Evolutionary conservation across 2,329 filamentous ascomycete species (phyloP), one percentile per base, ranked within the genome.

Genomic region (Beauveria sp.): DNA sequence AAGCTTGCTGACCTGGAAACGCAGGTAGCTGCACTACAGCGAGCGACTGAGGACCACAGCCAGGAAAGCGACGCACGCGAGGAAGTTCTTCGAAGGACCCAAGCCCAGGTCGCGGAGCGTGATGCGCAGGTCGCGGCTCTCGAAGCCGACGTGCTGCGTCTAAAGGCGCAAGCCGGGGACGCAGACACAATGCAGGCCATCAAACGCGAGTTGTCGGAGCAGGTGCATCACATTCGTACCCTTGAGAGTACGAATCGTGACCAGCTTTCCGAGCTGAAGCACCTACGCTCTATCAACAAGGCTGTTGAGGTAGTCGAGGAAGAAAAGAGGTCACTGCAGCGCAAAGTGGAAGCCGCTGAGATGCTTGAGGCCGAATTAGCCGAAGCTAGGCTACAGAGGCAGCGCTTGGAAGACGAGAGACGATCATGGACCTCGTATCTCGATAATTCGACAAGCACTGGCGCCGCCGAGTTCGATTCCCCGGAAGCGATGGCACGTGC

Each of bases 271-370:
- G 93, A 99, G 71, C 76, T 99, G 41, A 91, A 89, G 67, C 88
- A 92, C 66, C 81, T 96, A 43, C 87, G 92, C 16, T 89, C 92
- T 66, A 77, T 88, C 3, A 87, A 92, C 71, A 93, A 90, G 74
- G 91, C 90, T n/a, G 87, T 96, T 1, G 91, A 96, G 69, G 84
- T 99, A 2, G 89, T 97, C 0, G 92, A 99, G 71, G 94, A 99
- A 72, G 92, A 99, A 77, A 97, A 97, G 78, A 82, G 90, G 64
- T 84, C 86, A 0, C 76, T 99, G 24, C 88, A 94, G 72, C 85
- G 87, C 37, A 91, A 86, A 69, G 72, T 99, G 1, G 86, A 91
- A 63, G 79, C 88, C 43, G 88, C 93, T 73, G 85, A 90, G 61
- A 80, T 84, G 14, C 69, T 96, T 10, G 86, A 94, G 68, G 80